Evolutionary conservation across 495 filamentous ascomycete species (phyloP).

Genomic region (Hyphodiscus hymeniophilus): DNA sequence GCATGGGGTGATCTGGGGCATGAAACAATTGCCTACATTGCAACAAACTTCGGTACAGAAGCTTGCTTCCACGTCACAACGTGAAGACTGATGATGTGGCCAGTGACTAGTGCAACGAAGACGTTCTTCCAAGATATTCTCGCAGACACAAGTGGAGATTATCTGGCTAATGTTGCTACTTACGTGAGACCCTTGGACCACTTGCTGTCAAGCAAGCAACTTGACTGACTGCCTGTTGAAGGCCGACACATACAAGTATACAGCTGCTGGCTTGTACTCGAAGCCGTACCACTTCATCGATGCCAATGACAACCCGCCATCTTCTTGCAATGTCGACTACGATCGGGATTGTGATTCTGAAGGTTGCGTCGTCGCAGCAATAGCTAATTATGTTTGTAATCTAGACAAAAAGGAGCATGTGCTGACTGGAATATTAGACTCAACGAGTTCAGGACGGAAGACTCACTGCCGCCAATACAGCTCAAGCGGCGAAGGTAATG

Average conservation of each 20-base stretch:
- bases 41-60: not conserved
- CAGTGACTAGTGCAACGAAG: conserved; percentile 30
- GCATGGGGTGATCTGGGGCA: conserved; percentile 46
- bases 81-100: conserved; percentile 22
- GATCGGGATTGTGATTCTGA: conserved; percentile 46
- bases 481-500: conserved; percentile 12
- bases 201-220: not conserved
- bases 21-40: conserved; percentile 36
- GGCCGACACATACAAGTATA: conserved; percentile 42
- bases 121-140: conserved; percentile 34
- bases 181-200: conserved; percentile 26
- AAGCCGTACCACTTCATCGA: conserved; percentile 54
- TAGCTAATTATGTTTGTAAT: conserved; percentile 47
- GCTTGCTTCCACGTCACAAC: conserved; percentile 21
- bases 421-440: conserved; percentile 4
- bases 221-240: not conserved
- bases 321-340: conserved; percentile 48
- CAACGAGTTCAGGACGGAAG: conserved; percentile 5
- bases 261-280: conserved; percentile 44
- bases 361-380: conserved; percentile 54
- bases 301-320: conserved; percentile 52
- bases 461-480: conserved; percentile 10
- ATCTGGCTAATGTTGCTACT: conserved; percentile 42
- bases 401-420: not conserved
- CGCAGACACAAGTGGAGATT: conserved; percentile 32